These are phyloP conservation scores for Serendipita sp. DNA, from an alignment of 768 basidiomycete genomes.

Conservation along the genomic window DNA sequence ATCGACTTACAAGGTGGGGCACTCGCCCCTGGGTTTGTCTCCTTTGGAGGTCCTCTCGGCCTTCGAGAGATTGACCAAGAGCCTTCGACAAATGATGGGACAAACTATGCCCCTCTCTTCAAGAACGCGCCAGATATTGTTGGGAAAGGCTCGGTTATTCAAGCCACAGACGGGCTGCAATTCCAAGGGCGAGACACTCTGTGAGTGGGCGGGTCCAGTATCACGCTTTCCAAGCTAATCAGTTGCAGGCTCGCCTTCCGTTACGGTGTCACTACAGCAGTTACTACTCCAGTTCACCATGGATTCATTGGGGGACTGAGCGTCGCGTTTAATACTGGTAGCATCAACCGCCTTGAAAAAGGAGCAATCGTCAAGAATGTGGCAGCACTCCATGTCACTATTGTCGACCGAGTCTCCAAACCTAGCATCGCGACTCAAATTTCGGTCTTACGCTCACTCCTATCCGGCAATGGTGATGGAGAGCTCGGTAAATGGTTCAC, in stretches of 20 bases:
- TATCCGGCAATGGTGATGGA: constrained; percentile 31
- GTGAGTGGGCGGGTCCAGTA: constrained; percentile 26
- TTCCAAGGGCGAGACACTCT: constrained; percentile 55
- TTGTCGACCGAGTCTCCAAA: constrained; percentile 30
- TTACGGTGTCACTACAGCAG: constrained; percentile 53
- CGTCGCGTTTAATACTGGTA: constrained; percentile 43
- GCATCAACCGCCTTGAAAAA: constrained; percentile 38
- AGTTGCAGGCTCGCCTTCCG: constrained; percentile 53
- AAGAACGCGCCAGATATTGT: constrained; percentile 28
- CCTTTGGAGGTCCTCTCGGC: constrained; percentile 52
- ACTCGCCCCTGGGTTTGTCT: constrained; percentile 46
- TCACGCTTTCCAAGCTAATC: background rate
- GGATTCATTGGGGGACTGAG: constrained; percentile 52
- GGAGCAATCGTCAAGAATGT: constrained; percentile 47
- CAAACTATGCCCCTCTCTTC: constrained; percentile 36
- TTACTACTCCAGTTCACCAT: constrained; percentile 40
- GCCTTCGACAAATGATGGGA: constrained; percentile 50
- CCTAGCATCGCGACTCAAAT: constrained; percentile 71
- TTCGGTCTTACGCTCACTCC: constrained; percentile 48
- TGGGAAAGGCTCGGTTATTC: constrained; percentile 26
- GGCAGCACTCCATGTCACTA: constrained; percentile 49
- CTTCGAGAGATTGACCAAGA: constrained; percentile 54
- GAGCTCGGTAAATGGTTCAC: constrained; percentile 34
- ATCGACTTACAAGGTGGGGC: constrained; percentile 55
- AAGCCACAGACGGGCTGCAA: constrained; percentile 58